Conservation (phyloP, 352 stramenopile genomes). For the Phytophthora podocarpi region DNA sequence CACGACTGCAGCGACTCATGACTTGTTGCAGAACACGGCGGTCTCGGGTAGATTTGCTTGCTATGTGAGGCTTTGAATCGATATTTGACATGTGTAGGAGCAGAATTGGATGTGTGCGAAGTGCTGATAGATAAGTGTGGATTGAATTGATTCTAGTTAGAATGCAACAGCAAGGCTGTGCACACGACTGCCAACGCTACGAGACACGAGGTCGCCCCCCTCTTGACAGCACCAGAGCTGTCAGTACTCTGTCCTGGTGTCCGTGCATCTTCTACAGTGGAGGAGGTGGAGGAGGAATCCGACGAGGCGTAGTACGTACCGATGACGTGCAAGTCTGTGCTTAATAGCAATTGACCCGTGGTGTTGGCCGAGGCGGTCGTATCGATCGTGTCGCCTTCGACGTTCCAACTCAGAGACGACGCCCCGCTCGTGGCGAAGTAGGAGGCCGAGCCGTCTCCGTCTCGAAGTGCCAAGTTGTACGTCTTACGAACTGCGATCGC, state of each 20-base stretch:
- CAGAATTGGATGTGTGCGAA: slow-evolving; percentile 20
- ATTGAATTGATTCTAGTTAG: slow-evolving; percentile 25
- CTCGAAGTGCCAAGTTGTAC: slow-evolving; percentile 37
- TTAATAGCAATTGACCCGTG: slow-evolving; percentile 32
- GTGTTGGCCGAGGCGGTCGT: slow-evolving; percentile 22
- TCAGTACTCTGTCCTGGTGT: slow-evolving; percentile 9
- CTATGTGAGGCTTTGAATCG: neutral
- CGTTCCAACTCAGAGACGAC: slow-evolving; percentile 28
- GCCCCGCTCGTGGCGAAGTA: slow-evolving; percentile 12
- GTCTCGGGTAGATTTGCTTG: slow-evolving; percentile 6
- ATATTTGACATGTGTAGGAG: slow-evolving; percentile 22
- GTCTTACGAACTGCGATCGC: slow-evolving; percentile 25
- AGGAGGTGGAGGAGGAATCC: slow-evolving; percentile 12
- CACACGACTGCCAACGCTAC: slow-evolving; percentile 9
- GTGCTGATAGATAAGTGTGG: slow-evolving; percentile 31
- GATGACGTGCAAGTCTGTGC: slow-evolving; percentile 36
- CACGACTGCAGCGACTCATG: neutral
- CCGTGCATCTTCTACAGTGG: slow-evolving; percentile 13
- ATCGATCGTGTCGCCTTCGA: slow-evolving; percentile 35
- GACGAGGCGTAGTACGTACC: slow-evolving; percentile 38
- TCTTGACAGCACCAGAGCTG: slow-evolving; percentile 3
- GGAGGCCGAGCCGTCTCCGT: slow-evolving; percentile 20
- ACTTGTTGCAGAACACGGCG: too few species aligned
- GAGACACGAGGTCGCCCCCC: slow-evolving; percentile 1
- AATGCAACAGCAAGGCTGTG: slow-evolving; percentile 20